phyloP scores from a whole-genome alignment of 2,329 filamentous ascomycete genomes.

The Monascus ruber region DNA sequence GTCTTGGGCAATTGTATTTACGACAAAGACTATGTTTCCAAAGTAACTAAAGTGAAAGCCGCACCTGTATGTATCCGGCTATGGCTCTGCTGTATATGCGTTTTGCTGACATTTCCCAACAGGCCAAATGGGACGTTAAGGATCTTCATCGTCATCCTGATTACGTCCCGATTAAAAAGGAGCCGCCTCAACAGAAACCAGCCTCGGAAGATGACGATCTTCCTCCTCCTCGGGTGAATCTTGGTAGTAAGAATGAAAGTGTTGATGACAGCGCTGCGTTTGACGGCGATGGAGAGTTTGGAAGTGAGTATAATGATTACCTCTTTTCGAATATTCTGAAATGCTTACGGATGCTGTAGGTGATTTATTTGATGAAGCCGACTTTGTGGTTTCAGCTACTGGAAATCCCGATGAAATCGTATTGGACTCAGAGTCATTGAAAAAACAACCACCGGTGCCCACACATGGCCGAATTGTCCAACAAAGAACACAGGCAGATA shows the following conservation, averaged over 20 bases:
- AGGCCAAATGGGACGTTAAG: conserved; percentile 63
- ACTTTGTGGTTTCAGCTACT: conserved; percentile 59
- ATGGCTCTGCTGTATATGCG: background rate
- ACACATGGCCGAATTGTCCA: conserved; percentile 11
- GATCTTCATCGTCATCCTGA: conserved; percentile 72
- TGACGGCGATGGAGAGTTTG: conserved; percentile 33
- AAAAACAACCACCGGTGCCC: conserved; percentile 15
- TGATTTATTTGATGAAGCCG: conserved; percentile 63
- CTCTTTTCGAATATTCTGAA: background rate
- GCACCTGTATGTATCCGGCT: conserved; percentile 40
- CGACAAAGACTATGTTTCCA: conserved; percentile 84
- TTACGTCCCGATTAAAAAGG: conserved; percentile 52
- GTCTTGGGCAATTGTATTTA: conserved; percentile 98
- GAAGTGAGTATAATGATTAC: conserved; percentile 19
- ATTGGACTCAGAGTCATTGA: conserved; percentile 32
- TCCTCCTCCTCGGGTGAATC: conserved; percentile 17
- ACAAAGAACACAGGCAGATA: conserved; percentile 10
- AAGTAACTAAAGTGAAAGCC: conserved; percentile 82
- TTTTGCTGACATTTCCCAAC: background rate
- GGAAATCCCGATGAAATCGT: conserved; percentile 68
- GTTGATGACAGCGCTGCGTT: conserved; percentile 17
- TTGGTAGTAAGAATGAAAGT: conserved; percentile 18
- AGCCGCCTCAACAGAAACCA: conserved; percentile 29
- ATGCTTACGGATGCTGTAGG: conserved; percentile 19
- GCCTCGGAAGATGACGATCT: conserved; percentile 38